Evolutionary conservation across 306 rosid genomes (phyloP).

Genomic region (peach (Prunus persica)): Prunus_persica_NCBIv2 NC_034015.1:515001-515500

Average conservation of each 20-base stretch:
- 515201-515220: conserved; percentile 60
- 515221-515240: not conserved
- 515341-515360: conserved; percentile 89
- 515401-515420: conserved; percentile 59
- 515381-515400: conserved; percentile 87
- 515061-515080: not conserved
- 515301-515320: not conserved
- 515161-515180: conserved; percentile 72
- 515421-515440: not conserved
- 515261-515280: not conserved
- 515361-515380: conserved; percentile 89
- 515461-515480: not conserved
- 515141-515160: conserved; percentile 9
- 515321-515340: conserved; percentile 60
- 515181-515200: conserved; percentile 88
- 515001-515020: not conserved
- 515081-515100: not conserved
- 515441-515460: not conserved
- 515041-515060: not conserved
- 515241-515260: not conserved
- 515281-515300: not conserved
- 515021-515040: not conserved
- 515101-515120: not conserved
- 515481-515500: not conserved
- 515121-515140: not conserved